phyloP scores from a whole-genome alignment of 805 yeast species.

The Pichia deserticola region DNA sequence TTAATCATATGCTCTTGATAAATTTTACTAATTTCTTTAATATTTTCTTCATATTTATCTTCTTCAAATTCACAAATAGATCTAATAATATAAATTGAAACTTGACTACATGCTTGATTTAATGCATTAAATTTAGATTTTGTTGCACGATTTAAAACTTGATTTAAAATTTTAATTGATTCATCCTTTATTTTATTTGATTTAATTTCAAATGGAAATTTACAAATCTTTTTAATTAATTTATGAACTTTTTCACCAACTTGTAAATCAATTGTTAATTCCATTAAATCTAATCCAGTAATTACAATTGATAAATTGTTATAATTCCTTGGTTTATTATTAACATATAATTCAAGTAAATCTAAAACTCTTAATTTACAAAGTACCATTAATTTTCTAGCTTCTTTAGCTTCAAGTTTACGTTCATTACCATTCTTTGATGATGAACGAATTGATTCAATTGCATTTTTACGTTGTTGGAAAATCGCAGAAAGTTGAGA shows the following conservation, averaged over 20 bases:
- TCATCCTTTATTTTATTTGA: constrained; percentile 9
- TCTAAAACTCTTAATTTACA: constrained; percentile 78
- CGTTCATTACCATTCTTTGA: constrained; percentile 47
- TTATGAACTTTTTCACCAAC: constrained; percentile 73
- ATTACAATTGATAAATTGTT: constrained; percentile 38
- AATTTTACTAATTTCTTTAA: constrained; percentile 43
- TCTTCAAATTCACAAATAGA: constrained; percentile 36
- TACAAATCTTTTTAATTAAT: constrained; percentile 56
- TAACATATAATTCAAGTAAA: constrained; percentile 57
- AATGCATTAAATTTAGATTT: constrained; percentile 42
- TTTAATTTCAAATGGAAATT: constrained; percentile 30
- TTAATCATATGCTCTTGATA: constrained; percentile 48
- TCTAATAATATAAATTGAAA: constrained; percentile 60
- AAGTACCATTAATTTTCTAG: constrained; percentile 69
- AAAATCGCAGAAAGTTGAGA: constrained; percentile 76
- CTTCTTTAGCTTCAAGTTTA: constrained; percentile 67
- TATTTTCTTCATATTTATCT: constrained; percentile 16
- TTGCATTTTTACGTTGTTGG: constrained; percentile 68
- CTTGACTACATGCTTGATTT: constrained; percentile 52
- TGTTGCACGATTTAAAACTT: constrained; percentile 38
- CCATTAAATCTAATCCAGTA: constrained; percentile 56
- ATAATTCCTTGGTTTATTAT: constrained; percentile 34
- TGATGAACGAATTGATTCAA: constrained; percentile 39
- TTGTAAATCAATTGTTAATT: constrained; percentile 58
- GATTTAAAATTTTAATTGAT: constrained; percentile 24